Evolutionary conservation across 208 protist species (phyloP).

Genomic region (Trypanosoma avium): DNA sequence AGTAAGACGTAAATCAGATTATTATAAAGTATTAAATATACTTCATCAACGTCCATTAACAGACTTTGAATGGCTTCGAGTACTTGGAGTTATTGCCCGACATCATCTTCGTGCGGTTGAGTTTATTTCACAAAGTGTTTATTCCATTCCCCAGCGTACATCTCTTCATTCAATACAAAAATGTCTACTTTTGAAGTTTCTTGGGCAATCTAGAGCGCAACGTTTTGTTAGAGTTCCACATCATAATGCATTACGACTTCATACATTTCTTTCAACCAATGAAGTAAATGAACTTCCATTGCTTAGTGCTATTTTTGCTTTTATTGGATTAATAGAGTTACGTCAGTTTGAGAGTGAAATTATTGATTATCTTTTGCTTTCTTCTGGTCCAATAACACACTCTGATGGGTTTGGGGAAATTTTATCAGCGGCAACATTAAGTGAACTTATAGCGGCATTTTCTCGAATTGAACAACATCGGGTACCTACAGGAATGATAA

Average conservation of each 20-base stretch:
- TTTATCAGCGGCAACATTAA: conserved; percentile 3
- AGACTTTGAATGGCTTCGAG: conserved; percentile 40
- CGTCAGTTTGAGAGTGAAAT: conserved; percentile 51
- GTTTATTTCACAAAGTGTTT: conserved; percentile 34
- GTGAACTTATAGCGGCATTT: conserved; percentile 20
- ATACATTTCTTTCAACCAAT: conserved; percentile 33
- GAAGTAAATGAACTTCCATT: conserved; percentile 39
- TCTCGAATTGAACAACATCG: conserved; percentile 10
- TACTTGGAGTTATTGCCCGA: conserved; percentile 53
- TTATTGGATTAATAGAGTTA: conserved; percentile 54
- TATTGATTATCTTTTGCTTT: conserved; percentile 31
- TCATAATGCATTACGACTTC: conserved; percentile 15
- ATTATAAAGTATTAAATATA: conserved; percentile 36
- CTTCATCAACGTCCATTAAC: conserved; percentile 39
- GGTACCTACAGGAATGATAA: not conserved
- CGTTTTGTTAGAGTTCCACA: conserved; percentile 42
- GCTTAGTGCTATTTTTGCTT: conserved; percentile 45
- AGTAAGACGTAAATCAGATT: conserved; percentile 35
- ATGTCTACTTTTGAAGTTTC: conserved; percentile 47
- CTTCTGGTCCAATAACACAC: conserved; percentile 10
- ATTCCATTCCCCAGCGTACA: conserved; percentile 30
- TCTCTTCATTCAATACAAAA: conserved; percentile 28
- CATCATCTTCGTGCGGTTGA: conserved; percentile 42
- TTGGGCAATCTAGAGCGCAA: conserved; percentile 46
- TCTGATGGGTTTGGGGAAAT: conserved; percentile 1